Evolutionary conservation across 768 basidiomycete genomes (phyloP), one percentile per base, ranked within the genome.

Genomic region (Mrakia gelida): DNA sequence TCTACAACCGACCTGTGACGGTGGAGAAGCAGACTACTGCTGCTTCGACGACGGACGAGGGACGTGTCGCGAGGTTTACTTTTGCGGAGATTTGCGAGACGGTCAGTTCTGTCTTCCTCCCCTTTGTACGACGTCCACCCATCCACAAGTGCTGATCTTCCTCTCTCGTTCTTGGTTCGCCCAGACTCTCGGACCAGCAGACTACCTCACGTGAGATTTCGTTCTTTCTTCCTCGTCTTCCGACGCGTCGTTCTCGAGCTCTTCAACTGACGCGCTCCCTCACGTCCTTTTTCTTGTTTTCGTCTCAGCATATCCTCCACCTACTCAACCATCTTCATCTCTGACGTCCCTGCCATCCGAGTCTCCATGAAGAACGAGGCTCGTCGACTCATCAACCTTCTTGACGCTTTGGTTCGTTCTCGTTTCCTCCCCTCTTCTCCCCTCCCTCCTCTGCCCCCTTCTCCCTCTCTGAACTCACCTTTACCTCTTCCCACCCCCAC

Each of bases 321-420:
- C 18, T 78, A 78, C 71, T 52, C 59, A 1, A 73, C 72, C 21
- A 73, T 74, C 45, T 73, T 74, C 73, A 26, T 78, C 41, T 70
- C 73, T 23, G 77, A 74, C 56, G 65, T 78, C 23, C 77, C 78
- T 16, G 32, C 77, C 11, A 52, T 78, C 18, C 73, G 59, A 15
- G n/a, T 68, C 18, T 65, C 71, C 16, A 78, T 71, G 78, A 79
- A 79, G 38, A 79, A 79, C 75, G 74, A 79, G 38, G 78, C 78
- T 15, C 73, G 78, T 34, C 56, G 78, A 9, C 67, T 79, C 45
- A 79, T 79, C 75, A 79, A 79, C 34, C 70, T 75, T 2, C 68
- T 79, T 23, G 78, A 79, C 21, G 74, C 78, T 21, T 38, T 79
- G 68, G 76, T 77, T 6, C 52, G 76, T 76, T 52, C 23, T 45